Evolutionary conservation across 768 basidiomycete species (phyloP).

Genomic region (Tephrocybe sp.): DNA sequence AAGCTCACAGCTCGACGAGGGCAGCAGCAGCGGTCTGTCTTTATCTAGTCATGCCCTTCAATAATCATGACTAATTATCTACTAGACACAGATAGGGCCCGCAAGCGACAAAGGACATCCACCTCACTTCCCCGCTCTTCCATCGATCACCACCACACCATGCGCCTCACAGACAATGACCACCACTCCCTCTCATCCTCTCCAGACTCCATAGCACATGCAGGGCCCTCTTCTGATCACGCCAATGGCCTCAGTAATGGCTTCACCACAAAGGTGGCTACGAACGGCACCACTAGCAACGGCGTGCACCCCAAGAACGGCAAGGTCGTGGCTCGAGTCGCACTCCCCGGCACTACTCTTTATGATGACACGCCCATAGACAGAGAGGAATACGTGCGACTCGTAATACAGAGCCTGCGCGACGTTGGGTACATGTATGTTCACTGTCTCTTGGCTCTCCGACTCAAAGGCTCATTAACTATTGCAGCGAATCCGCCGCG

Average conservation of each 20-base stretch:
- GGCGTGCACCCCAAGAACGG: constrained; percentile 48
- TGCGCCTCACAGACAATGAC: constrained; percentile 55
- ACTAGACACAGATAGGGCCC: constrained; percentile 41
- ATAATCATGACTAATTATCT: constrained; percentile 14
- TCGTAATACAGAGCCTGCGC: constrained; percentile 85
- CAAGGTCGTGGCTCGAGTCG: constrained; percentile 58
- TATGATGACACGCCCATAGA: constrained; percentile 80
- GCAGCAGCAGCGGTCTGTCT: constrained; percentile 35
- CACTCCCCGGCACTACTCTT: constrained; percentile 69
- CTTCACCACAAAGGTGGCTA: constrained; percentile 32
- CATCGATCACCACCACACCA: constrained; percentile 38
- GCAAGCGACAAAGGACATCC: constrained; percentile 71
- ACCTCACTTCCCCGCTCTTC: constrained; percentile 28
- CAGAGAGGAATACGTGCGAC: constrained; percentile 87
- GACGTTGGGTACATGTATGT: constrained; percentile 82
- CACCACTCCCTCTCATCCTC: constrained; percentile 46
- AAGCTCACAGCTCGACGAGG: constrained; percentile 62
- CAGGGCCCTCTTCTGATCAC: constrained; percentile 57
- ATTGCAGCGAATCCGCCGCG: constrained; percentile 77
- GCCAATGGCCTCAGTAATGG: constrained; percentile 44
- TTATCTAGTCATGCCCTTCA: constrained; percentile 7
- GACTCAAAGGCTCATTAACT: constrained; percentile 3
- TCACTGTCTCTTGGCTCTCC: constrained; percentile 12
- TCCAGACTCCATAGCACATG: constrained; percentile 40
- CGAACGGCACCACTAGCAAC: constrained; percentile 27